Conservation (phyloP, 148 eudicot species). For the Pouteria glomerata region DNA sequence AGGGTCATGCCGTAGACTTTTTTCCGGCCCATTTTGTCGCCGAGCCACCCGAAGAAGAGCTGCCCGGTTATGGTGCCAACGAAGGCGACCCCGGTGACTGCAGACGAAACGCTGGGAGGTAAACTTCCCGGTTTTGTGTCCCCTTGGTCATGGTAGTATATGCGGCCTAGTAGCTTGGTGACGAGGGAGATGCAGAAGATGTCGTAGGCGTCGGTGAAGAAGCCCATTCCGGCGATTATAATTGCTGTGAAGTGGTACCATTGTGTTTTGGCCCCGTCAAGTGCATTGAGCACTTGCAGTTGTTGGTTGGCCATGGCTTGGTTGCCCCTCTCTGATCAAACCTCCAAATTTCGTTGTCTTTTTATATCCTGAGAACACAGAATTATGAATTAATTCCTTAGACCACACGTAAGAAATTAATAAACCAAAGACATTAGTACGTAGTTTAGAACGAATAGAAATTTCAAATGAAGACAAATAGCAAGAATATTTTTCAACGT, state of each 20-base stretch:
- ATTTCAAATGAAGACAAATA: no score
- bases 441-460: no score
- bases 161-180: constrained; percentile 29
- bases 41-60: constrained; percentile 43
- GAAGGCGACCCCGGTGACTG: constrained; percentile 36
- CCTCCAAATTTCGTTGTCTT: no score
- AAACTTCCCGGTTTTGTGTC: constrained; percentile 20
- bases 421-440: no score
- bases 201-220: constrained; percentile 42
- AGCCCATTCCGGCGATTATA: constrained; percentile 39
- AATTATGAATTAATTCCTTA: no score
- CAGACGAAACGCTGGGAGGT: constrained; percentile 23
- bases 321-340: no score
- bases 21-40: constrained; percentile 40
- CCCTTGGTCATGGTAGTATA: constrained; percentile 19
- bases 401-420: no score
- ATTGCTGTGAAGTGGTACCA: constrained; percentile 40
- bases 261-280: constrained; percentile 40
- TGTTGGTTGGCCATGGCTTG: constrained; percentile 23
- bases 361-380: no score
- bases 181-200: constrained; percentile 26
- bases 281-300: constrained; percentile 33
- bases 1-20: constrained; percentile 33
- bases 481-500: no score
- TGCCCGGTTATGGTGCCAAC: constrained; percentile 32